phyloP scores from a whole-genome alignment of 345 rosid species.

The Gossypium thurberi region DNA sequence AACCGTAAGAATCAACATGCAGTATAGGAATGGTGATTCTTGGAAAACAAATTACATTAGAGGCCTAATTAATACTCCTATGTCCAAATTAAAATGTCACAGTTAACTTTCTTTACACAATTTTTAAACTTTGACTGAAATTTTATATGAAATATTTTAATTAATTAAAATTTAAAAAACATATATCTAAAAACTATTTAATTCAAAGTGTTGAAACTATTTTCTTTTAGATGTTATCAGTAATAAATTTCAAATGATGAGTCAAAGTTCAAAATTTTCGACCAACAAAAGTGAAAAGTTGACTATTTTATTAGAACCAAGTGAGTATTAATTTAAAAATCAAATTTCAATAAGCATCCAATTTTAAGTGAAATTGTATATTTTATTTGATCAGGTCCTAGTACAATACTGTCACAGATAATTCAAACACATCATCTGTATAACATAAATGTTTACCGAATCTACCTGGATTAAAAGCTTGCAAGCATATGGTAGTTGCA shows the following conservation, averaged over 20 bases:
- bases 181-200: too few relatives aligned
- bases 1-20: neutral
- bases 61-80: neutral
- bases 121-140: too few relatives aligned
- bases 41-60: neutral
- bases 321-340: neutral
- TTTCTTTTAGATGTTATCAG: too few relatives aligned
- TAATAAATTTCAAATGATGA: too few relatives aligned
- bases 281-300: too few relatives aligned
- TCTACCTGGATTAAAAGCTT: conserved; percentile 85
- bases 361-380: neutral
- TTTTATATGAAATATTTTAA: neutral
- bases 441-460: neutral
- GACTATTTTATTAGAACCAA: too few relatives aligned
- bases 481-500: conserved; percentile 93
- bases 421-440: neutral
- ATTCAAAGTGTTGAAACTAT: too few relatives aligned
- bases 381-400: neutral
- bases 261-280: too few relatives aligned
- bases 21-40: neutral
- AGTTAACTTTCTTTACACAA: too few relatives aligned
- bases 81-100: too few relatives aligned
- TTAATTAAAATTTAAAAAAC: too few relatives aligned
- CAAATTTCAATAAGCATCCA: neutral
- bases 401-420: neutral